Conservation (phyloP, 2,329 filamentous ascomycete species). For the Cladophialophora chaetospira region DNA sequence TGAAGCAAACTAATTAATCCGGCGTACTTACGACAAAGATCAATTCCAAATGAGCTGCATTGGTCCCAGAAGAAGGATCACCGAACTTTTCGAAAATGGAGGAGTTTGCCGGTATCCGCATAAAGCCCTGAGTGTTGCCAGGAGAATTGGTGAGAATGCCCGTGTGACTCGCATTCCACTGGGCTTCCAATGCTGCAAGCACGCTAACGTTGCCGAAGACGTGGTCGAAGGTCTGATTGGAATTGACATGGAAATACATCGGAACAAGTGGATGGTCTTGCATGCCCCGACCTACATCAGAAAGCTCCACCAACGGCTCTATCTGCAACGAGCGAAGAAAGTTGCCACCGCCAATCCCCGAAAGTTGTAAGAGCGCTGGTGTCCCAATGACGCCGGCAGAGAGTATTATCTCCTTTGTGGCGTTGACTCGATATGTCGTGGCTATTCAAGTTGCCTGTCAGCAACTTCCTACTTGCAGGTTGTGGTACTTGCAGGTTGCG, state of each 20-base stretch:
- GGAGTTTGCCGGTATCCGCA: not conserved
- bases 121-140: not conserved
- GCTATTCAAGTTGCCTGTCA: not conserved
- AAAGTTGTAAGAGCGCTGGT: not conserved
- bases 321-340: not conserved
- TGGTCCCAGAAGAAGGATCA: not conserved
- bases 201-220: not conserved
- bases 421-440: not conserved
- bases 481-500: not conserved
- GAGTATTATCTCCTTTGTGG: not conserved
- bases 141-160: not conserved
- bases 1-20: not conserved
- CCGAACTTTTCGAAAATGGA: not conserved
- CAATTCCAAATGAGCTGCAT: not conserved
- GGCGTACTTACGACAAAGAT: not conserved
- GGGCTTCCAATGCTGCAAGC: not conserved
- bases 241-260: not conserved
- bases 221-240: not conserved
- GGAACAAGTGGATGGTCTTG: not conserved
- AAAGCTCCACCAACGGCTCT: not conserved
- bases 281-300: not conserved
- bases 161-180: not conserved
- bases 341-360: not conserved
- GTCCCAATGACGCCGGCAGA: not conserved
- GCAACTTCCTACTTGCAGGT: not conserved